phyloP scores from a whole-genome alignment of 208 protist species.

The Trypanosoma platydactyli region DNA sequence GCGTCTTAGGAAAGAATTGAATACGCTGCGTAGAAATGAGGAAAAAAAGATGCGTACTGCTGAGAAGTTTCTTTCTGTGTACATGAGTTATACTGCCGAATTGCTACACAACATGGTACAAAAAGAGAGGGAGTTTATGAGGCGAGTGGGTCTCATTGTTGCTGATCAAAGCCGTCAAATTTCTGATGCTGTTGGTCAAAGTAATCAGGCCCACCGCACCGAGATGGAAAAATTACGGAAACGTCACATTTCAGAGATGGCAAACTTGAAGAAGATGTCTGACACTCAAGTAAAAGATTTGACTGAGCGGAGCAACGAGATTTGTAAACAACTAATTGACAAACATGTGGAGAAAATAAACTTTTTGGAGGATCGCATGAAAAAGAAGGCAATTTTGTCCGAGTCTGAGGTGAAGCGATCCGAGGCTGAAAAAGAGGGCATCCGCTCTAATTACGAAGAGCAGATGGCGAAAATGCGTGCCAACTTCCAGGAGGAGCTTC shows the following conservation, averaged over 20 bases:
- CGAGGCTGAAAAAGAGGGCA: conserved; percentile 49
- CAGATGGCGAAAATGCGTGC: conserved; percentile 30
- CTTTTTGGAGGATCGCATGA: conserved; percentile 39
- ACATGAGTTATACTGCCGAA: conserved; percentile 3
- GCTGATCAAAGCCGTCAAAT: neutral
- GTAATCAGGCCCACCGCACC: conserved; percentile 7
- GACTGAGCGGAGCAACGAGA: conserved; percentile 20
- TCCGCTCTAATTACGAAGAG: conserved; percentile 32
- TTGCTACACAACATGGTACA: conserved; percentile 13
- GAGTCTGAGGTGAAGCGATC: conserved; percentile 45
- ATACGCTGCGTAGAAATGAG: conserved; percentile 5
- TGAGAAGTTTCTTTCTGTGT: conserved; percentile 7
- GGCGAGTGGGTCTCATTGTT: neutral
- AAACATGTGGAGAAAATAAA: conserved; percentile 22
- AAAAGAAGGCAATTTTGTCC: conserved; percentile 48
- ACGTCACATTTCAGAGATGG: conserved; percentile 14
- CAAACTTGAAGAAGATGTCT: conserved; percentile 13
- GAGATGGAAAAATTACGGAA: conserved; percentile 19
- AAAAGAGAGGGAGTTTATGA: conserved; percentile 21
- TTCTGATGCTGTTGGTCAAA: conserved; percentile 2
- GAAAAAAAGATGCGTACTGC: neutral
- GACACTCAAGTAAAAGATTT: conserved; percentile 18
- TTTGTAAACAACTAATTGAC: conserved; percentile 25
- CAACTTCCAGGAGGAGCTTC: conserved; percentile 50
- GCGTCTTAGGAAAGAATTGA: conserved; percentile 13